Conservation (phyloP, 2,329 filamentous ascomycete species). For the Bipolaris gigantea region DNA sequence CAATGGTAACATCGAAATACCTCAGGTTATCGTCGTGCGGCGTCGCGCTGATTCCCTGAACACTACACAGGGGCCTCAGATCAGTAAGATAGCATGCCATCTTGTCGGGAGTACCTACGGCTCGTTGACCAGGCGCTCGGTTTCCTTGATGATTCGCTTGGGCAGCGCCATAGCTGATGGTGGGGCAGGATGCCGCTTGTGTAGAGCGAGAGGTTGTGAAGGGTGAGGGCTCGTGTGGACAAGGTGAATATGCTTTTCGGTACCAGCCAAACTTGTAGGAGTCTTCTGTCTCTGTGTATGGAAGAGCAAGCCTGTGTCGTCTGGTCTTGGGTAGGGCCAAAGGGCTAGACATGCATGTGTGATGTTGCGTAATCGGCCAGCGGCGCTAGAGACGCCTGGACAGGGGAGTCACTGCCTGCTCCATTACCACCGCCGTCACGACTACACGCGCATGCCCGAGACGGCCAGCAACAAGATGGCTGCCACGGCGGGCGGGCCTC, state of each 20-base stretch:
- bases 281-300: slow-evolving; percentile 1
- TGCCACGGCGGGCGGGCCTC: slow-evolving; percentile 28
- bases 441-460: slow-evolving; percentile 1
- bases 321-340: slow-evolving; percentile 6
- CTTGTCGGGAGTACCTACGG: slow-evolving; percentile 64
- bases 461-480: slow-evolving; percentile 20
- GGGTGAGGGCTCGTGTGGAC: background rate
- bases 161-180: slow-evolving; percentile 65
- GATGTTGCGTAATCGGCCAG: slow-evolving; percentile 9
- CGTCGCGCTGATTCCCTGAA: slow-evolving; percentile 92
- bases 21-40: slow-evolving; percentile 97
- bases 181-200: slow-evolving; percentile 6
- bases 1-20: slow-evolving; percentile 97
- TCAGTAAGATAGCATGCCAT: slow-evolving; percentile 6
- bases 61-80: slow-evolving; percentile 56
- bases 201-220: slow-evolving; percentile 1
- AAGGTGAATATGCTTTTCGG: background rate
- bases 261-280: background rate
- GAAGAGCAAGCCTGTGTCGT: background rate
- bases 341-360: slow-evolving; percentile 11
- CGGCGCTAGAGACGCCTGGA: slow-evolving; percentile 3
- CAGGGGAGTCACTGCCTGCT: background rate
- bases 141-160: slow-evolving; percentile 98
- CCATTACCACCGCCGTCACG: slow-evolving; percentile 14
- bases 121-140: slow-evolving; percentile 93